Percentiles rank a stretch among this genome's conserved stretches.
Conservation (phyloP, 805 yeast species). For the Zygotorulaspora sp. region DNA sequence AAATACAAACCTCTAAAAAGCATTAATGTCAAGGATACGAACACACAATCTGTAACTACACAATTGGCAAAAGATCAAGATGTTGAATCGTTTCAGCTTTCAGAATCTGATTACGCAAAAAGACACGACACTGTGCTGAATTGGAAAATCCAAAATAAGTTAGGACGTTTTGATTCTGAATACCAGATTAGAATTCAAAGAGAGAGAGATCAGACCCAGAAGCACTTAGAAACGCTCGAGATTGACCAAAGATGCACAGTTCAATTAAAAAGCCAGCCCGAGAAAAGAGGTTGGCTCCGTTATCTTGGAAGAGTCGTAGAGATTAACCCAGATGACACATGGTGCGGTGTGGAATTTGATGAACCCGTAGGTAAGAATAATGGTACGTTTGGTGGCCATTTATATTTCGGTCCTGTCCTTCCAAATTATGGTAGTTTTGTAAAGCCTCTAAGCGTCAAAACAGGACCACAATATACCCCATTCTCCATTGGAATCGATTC, state of each 20-base stretch:
- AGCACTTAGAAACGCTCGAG: constrained; percentile 34
- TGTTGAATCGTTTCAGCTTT: constrained; percentile 16
- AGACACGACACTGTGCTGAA: constrained; percentile 59
- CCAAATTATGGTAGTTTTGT: constrained; percentile 72
- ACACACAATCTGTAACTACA: constrained; percentile 48
- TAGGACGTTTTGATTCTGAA: constrained; percentile 70
- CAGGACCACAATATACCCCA: constrained; percentile 53
- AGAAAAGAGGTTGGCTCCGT: constrained; percentile 63
- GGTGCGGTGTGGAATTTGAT: constrained; percentile 86
- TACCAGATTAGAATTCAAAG: constrained; percentile 34
- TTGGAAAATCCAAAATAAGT: constrained; percentile 66
- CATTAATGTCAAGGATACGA: constrained; percentile 51
- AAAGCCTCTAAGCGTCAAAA: constrained; percentile 60
- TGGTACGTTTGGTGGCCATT: constrained; percentile 61
- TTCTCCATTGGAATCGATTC: constrained; percentile 41
- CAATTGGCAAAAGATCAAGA: constrained; percentile 30
- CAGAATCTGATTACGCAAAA: constrained; percentile 43
- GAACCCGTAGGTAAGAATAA: constrained; percentile 85
- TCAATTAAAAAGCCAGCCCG: constrained; percentile 15
- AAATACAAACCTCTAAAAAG: constrained; percentile 1
- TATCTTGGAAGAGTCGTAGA: constrained; percentile 66
- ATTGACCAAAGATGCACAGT: constrained; percentile 55
- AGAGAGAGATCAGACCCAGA: constrained; percentile 26
- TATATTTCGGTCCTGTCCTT: constrained; percentile 53
- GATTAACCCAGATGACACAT: constrained; percentile 45